Base-by-base conservation (phyloP, 352 stramenopile species). In the Phytophthora sojae region DNA sequence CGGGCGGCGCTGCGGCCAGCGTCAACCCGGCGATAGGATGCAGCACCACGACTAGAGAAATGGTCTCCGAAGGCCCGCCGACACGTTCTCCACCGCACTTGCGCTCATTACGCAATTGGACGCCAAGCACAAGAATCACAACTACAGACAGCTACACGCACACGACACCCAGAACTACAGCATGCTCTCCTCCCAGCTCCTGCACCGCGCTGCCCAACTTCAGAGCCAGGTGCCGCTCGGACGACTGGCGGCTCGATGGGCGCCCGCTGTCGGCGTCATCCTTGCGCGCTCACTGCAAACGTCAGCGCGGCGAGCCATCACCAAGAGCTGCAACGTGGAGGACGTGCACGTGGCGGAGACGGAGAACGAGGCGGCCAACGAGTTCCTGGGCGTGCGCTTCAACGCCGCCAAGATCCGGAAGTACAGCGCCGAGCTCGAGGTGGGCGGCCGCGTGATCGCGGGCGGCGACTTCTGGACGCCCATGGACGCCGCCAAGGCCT, bases 391-490 rank as follows among this genome's bases (percentile, higher is more conserved):
- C 57, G 84, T 94, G 44, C 75, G 68, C 30, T 92, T 89, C 74
- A 83, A 90, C 60, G 71, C 76, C 15, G 52, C 68, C 19, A 89
- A 88, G 39, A 79, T 92, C 42, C 91, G 91, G 69, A 91, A 91
- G 63, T 90, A 87, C 71, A 86, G 74, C 65, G 37, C 86, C 9
- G 86, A 91, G 58, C 62, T 92, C 6, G 67, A 82, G 50, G 69
- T 93, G 29, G 82, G 82, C 57, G 77, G 81, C 39, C 69, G 87
- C 51, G 66, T 85, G 49, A 88, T 92, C 73, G 79, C 75, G 51
- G 86, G 83, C 23, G 86, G 84, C 17, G 77, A 91, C 64, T 91
- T 80, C 55, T 93, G 86, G 86, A 92, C 86, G 51, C 84, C 86
- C 61, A 67, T 86, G 25, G 85, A 92, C 51, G 85, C 85, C 8